These are phyloP conservation scores for Chenopodium suecicum DNA, from an alignment of 148 eudicot genomes.

Conservation along the genomic window DNA sequence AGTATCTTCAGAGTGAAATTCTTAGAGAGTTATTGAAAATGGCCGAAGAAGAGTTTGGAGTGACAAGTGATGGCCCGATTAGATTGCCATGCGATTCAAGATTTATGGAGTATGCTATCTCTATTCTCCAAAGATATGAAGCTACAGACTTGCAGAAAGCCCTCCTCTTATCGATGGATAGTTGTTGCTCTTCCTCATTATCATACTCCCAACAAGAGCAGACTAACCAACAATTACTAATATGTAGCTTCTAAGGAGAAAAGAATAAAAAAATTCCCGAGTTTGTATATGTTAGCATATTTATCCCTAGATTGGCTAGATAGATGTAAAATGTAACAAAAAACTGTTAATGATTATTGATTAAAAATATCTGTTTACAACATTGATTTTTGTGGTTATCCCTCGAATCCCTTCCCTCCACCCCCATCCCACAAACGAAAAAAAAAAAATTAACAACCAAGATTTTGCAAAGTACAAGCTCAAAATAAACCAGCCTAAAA, in stretches of 20 bases:
- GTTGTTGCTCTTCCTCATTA: neutral
- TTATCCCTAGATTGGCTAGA: neutral
- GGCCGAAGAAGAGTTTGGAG: conserved; percentile 52
- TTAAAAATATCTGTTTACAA: neutral
- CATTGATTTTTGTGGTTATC: neutral
- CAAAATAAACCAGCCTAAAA: neutral
- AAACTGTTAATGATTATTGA: neutral
- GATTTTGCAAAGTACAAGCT: neutral
- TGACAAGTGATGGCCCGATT: conserved; percentile 39
- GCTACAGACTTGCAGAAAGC: conserved; percentile 30
- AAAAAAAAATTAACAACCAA: no score
- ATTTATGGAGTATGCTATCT: conserved; percentile 34
- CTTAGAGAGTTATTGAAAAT: conserved; percentile 39
- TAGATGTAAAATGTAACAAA: neutral
- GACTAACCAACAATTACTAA: neutral
- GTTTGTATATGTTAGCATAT: neutral
- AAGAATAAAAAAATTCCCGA: neutral
- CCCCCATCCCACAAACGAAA: neutral
- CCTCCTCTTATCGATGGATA: conserved; percentile 23
- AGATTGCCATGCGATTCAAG: conserved; percentile 41
- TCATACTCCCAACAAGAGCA: conserved; percentile 3
- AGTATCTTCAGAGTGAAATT: conserved; percentile 20
- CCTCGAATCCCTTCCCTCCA: no score
- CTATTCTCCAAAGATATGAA: conserved; percentile 31
- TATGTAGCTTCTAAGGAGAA: conserved; percentile 7